phyloP scores from a whole-genome alignment of 139 green algal genomes.

The Chlamydomonas schloesseri region DNA sequence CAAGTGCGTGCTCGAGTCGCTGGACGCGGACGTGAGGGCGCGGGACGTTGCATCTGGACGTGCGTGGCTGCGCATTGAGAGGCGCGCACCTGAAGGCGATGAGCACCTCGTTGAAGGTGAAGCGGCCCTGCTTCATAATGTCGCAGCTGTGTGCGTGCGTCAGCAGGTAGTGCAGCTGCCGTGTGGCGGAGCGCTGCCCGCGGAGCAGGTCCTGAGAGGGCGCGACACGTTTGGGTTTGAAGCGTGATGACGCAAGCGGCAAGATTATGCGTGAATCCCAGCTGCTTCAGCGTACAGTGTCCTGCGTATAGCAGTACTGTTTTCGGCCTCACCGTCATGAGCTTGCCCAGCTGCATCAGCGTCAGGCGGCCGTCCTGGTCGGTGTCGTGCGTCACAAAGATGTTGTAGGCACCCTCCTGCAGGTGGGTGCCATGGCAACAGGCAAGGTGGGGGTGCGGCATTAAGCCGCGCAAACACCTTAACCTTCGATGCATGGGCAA shows the following conservation, averaged over 20 bases:
- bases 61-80: neutral
- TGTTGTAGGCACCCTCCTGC: constrained; percentile 24
- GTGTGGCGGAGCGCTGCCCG: neutral
- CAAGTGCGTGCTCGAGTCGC: too few species aligned
- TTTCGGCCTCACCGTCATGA: constrained; percentile 7
- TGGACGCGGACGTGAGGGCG: too few species aligned
- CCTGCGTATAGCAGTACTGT: too few species aligned
- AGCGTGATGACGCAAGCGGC: too few species aligned
- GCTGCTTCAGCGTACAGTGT: too few species aligned
- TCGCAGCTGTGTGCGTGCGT: constrained; percentile 48
- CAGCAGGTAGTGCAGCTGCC: constrained; percentile 49
- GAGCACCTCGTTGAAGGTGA: constrained; percentile 60
- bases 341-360: neutral
- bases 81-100: constrained; percentile 20
- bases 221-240: too few species aligned
- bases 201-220: constrained; percentile 18
- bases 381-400: neutral
- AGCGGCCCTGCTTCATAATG: constrained; percentile 37
- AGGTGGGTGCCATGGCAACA: too few species aligned
- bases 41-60: too few species aligned
- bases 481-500: too few species aligned
- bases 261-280: too few species aligned
- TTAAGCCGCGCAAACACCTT: too few species aligned
- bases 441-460: too few species aligned
- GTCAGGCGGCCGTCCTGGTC: constrained; percentile 10